Evolutionary conservation across 805 yeast species (phyloP), one percentile per base, ranked within the genome.

Genomic region (Starmerella sirachaensis): DNA sequence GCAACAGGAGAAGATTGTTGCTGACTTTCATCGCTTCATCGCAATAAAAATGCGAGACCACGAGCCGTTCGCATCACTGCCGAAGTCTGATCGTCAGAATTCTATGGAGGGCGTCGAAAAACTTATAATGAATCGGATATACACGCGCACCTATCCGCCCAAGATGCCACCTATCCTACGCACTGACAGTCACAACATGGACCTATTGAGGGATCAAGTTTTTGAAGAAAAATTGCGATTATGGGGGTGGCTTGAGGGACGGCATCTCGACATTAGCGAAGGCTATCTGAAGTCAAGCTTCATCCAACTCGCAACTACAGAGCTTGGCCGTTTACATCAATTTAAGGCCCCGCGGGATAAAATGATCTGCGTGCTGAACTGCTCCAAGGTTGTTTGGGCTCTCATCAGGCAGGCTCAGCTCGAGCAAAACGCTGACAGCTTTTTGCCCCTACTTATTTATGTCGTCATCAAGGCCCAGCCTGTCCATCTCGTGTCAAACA

Each of bases 311-410:
- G 91, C 96, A 0, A 69, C 76, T 1, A 64, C 63, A 10, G 97
- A 91, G 58, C 65, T 91, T 33, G 64, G 66, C 45, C 84, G 84
- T 50, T 76, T 91, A 52, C 79, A 80, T 57, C 68, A 72, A 37
- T 93, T 79, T 56, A 72, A 93, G 49, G 88, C 97, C 0, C 98
- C 98, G 12, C 66, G 98, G 37, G 98, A 93, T 55, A 91, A 91
- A 54, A 74, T 84, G 45, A 83, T 91, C 26, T 91, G 97, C 56
- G 67, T 91, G 3, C 65, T 91, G 45, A 93, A 91, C 59, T 76
- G 91, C 37, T 88, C 96, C 54, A 88, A 88, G 58, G 86, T 91
- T 16, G 78, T 93, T 5, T 86, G 85, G 64, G 93, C 94, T 9
- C 66, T 83, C 40, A 70, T 93, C 32, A 75, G 85, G 45, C 81